Percentiles rank a stretch among this genome's conserved stretches.
phyloP scores from a whole-genome alignment of 2,329 filamentous ascomycete species.

The Cladophialophora psammophila region DNA sequence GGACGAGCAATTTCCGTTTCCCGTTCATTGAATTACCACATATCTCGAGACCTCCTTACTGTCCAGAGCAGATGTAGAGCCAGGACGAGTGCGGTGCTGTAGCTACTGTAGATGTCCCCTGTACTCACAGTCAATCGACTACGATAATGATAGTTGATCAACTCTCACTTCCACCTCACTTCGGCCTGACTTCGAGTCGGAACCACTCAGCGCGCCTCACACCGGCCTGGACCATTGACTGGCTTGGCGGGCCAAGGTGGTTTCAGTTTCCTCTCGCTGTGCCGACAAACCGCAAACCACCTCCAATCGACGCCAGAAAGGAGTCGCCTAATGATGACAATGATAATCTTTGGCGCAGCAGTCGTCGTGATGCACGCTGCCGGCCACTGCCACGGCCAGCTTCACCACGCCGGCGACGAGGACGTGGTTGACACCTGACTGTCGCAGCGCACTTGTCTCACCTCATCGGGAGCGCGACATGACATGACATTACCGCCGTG shows the following conservation, averaged over 20 bases:
- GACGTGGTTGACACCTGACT: background rate
- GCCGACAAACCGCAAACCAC: background rate
- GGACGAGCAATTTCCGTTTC: background rate
- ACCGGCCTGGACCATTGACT: slow-evolving; percentile 17
- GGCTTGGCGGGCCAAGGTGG: slow-evolving; percentile 26
- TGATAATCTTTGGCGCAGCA: slow-evolving; percentile 22
- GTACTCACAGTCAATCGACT: background rate
- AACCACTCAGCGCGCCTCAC: background rate
- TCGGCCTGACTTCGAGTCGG: background rate
- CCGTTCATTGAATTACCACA: too few relatives aligned
- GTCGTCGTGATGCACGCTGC: background rate
- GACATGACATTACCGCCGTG: slow-evolving; percentile 1
- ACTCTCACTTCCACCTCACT: background rate
- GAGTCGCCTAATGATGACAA: slow-evolving; percentile 16
- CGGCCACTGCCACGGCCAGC: background rate
- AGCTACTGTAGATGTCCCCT: background rate
- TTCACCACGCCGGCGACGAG: background rate
- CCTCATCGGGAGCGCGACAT: slow-evolving; percentile 3
- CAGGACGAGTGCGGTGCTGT: too few relatives aligned
- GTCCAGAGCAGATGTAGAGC: too few relatives aligned
- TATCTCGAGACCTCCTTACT: too few relatives aligned
- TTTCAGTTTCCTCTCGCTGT: slow-evolving; percentile 15
- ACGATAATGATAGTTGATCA: background rate
- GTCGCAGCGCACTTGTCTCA: slow-evolving; percentile 11
- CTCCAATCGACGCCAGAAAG: slow-evolving; percentile 27